Conservation (phyloP, 2,329 filamentous ascomycete species). For the Penicillium sp. region DNA sequence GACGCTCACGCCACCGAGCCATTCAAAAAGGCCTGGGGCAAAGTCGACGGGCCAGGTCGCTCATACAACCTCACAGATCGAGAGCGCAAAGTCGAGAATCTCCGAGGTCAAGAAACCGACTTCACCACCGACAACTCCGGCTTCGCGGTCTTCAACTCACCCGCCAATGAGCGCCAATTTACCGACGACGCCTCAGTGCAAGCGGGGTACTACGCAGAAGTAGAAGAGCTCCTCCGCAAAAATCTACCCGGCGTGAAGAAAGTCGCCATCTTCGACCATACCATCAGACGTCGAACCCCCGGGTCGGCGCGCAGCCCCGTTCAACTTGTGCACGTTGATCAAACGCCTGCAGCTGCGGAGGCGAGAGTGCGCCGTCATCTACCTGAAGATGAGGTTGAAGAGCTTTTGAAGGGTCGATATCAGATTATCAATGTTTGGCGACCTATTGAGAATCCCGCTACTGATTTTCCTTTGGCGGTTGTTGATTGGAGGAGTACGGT, state of each 20-base stretch:
- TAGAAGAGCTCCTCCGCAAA: slow-evolving; percentile 58
- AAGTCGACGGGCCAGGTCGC: slow-evolving; percentile 62
- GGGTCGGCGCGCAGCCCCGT: slow-evolving; percentile 63
- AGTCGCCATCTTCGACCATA: slow-evolving; percentile 72
- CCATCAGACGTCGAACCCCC: slow-evolving; percentile 61
- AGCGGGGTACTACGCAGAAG: slow-evolving; percentile 61
- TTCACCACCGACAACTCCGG: slow-evolving; percentile 61
- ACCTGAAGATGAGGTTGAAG: slow-evolving; percentile 56
- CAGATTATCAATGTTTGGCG: slow-evolving; percentile 74
- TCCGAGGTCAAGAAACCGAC: slow-evolving; percentile 52
- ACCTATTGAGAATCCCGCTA: slow-evolving; percentile 64
- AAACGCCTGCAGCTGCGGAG: slow-evolving; percentile 64
- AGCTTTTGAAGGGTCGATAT: slow-evolving; percentile 59
- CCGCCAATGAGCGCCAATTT: slow-evolving; percentile 58
- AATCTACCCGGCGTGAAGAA: slow-evolving; percentile 60
- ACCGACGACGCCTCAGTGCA: slow-evolving; percentile 58
- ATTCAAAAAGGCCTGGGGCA: slow-evolving; percentile 60
- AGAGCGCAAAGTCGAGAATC: slow-evolving; percentile 54
- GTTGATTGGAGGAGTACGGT: slow-evolving; percentile 64
- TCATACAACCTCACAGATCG: slow-evolving; percentile 54
- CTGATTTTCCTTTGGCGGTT: slow-evolving; percentile 68
- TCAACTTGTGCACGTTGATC: slow-evolving; percentile 71
- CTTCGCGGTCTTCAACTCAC: slow-evolving; percentile 57
- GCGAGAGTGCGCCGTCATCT: slow-evolving; percentile 64
- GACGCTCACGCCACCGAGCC: slow-evolving; percentile 34